Percentiles rank a stretch among this genome's conserved stretches.
phyloP scores from a whole-genome alignment of 2,329 filamentous ascomycete species.

The Lecanicillium sp. region DNA sequence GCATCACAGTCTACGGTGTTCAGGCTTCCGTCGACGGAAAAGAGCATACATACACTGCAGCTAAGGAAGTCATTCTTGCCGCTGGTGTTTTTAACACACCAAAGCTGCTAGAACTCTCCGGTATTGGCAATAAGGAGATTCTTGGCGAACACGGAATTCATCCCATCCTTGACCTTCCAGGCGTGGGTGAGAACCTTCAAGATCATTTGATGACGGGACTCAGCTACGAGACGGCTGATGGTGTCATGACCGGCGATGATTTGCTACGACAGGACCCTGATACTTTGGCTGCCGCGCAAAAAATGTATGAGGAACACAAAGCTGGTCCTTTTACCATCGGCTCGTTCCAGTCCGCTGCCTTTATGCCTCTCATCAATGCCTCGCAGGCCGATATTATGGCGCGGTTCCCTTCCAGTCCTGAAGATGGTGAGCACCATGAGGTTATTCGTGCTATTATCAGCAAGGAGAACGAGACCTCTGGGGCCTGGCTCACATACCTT shows the following conservation, averaged over 20 bases:
- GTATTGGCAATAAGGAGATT: conserved; percentile 26
- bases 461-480: too few species aligned
- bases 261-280: conserved; percentile 5
- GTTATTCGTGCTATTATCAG: too few species aligned
- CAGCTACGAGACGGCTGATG: conserved; percentile 16
- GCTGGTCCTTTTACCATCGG: conserved; percentile 14
- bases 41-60: conserved; percentile 13
- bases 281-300: conserved; percentile 3
- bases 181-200: conserved; percentile 32
- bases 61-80: conserved; percentile 33
- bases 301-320: conserved; percentile 14
- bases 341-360: conserved; percentile 14
- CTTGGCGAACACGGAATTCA: conserved; percentile 23
- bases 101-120: conserved; percentile 34
- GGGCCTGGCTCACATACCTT: too few species aligned
- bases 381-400: too few species aligned
- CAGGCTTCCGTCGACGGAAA: conserved; percentile 9
- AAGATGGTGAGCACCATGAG: too few species aligned
- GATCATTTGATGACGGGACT: conserved; percentile 19
- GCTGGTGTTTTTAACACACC: conserved; percentile 35
- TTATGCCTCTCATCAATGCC: too few species aligned
- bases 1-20: too few species aligned
- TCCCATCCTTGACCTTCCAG: conserved; percentile 23
- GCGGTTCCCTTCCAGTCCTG: too few species aligned
- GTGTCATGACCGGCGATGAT: conserved; percentile 16